A percentile compares a stretch with the other conserved stretches of the same genome.
phyloP scores from a whole-genome alignment of 257 asterid genomes.

The Sherardia arvensis region DNA sequence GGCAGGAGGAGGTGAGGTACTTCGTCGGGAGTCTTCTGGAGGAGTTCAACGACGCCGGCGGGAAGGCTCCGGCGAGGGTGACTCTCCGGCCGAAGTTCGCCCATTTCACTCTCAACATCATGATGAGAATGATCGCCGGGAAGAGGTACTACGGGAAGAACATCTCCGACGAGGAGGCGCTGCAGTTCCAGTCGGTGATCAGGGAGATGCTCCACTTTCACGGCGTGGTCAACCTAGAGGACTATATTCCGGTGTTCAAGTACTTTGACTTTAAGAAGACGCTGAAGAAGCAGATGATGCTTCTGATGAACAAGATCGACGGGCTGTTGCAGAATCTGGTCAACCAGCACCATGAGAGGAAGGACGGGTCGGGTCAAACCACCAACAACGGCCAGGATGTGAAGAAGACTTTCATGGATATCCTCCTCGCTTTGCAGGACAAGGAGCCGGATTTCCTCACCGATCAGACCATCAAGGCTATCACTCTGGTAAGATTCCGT shows the following conservation, averaged over 20 bases:
- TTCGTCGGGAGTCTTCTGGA: not conserved
- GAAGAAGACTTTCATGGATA: conserved; percentile 15
- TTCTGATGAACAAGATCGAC: conserved; percentile 9
- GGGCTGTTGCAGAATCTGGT: conserved; percentile 15
- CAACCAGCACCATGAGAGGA: conserved; percentile 13
- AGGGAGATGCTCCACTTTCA: conserved; percentile 16
- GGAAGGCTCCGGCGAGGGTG: conserved; percentile 2
- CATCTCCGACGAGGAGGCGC: conserved; percentile 17
- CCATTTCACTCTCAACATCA: conserved; percentile 22
- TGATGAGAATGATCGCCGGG: conserved; percentile 23
- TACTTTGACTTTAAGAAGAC: conserved; percentile 13
- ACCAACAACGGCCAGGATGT: not conserved
- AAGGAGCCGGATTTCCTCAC: conserved; percentile 17
- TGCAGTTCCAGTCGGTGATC: conserved; percentile 13
- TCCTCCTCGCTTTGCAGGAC: conserved; percentile 18
- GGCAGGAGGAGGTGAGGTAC: conserved; percentile 16
- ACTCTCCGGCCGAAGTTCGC: conserved; percentile 4
- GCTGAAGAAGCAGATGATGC: conserved; percentile 15
- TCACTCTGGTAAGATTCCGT: conserved; percentile 15
- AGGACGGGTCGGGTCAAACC: not conserved
- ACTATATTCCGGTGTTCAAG: conserved; percentile 13
- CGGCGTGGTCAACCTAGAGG: conserved; percentile 16
- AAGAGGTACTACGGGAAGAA: conserved; percentile 25
- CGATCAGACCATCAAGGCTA: conserved; percentile 21
- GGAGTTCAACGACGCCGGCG: not conserved